Evolutionary conservation across 2,329 filamentous ascomycete species (phyloP), one percentile per base, ranked within the genome.

Genomic region (Penicillium sumatraense): DNA sequence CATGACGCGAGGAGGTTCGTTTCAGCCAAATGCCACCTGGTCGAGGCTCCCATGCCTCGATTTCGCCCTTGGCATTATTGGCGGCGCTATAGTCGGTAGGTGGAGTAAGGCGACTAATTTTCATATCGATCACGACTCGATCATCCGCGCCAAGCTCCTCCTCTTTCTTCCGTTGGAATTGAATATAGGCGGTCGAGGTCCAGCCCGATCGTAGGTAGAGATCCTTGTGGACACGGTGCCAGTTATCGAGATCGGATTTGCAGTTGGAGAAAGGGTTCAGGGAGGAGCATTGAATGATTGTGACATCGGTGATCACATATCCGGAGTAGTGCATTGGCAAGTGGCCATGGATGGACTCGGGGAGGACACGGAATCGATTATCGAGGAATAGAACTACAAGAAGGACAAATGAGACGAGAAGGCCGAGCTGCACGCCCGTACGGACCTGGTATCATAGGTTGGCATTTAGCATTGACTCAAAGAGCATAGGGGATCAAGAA

Each of bases 181-280:
- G 89, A 23, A 97, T 73, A 72, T 90, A 97, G 27, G 91, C 91
- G 69, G 84, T 89, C 24, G 85, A 85, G 40, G 90, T 81, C 85
- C 90, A 91, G 49, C 86, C 84, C 56, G 83, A 85, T 58, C 86
- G 86, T 16, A 97, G 83, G 70, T 91, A 95, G 0, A 97, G 82
- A 69, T 97, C 91, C 77, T 96, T 97, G 62, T 96, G 89, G 59
- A 97, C 80, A 46, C 90, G 88, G 64, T 91, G 87, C 93, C 93
- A 97, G 53, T 84, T 79, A 40, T 85, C 78, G 33, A 81, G 74
- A 67, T 95, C 88, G 59, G 95, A 83, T 59, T 86, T 86, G 77
- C 91, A 96, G 41, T 83, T 88, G 3, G 89, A 88, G 55, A 93
- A 88, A 26, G 84, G 70, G 69, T 93, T 95, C 49, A 95, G 66